Percentiles rank a stretch among this genome's conserved stretches.
Evolutionary conservation across 1,139 yeast species (phyloP).

Genomic region (Saccharomyces hybrid): DNA sequence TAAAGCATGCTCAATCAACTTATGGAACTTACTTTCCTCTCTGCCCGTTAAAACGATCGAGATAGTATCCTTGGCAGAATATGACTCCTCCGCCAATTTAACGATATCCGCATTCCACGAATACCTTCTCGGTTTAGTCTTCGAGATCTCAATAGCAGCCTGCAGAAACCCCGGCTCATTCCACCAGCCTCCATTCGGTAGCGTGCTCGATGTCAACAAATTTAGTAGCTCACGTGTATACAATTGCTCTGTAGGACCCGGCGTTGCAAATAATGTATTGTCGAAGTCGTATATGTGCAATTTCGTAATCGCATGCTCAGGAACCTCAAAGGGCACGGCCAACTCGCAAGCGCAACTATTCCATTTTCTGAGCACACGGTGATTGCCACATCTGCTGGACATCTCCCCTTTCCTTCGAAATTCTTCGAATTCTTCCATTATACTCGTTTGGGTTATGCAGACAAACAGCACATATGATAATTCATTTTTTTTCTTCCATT

Average conservation of each 20-base stretch:
- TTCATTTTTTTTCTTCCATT: background rate
- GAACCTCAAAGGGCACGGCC: slow-evolving; percentile 10
- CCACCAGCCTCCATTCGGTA: slow-evolving; percentile 43
- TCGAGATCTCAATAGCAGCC: background rate
- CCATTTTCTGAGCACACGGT: slow-evolving; percentile 18
- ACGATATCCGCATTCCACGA: slow-evolving; percentile 38
- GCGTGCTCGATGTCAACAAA: slow-evolving; percentile 7
- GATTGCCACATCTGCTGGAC: slow-evolving; percentile 3
- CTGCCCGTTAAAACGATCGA: slow-evolving; percentile 40
- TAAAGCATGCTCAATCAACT: slow-evolving; percentile 15
- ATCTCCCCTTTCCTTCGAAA: background rate
- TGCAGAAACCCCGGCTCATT: slow-evolving; percentile 32
- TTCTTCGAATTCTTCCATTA: background rate
- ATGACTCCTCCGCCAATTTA: slow-evolving; percentile 31
- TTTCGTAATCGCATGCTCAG: slow-evolving; percentile 15
- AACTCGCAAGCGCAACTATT: slow-evolving; percentile 19
- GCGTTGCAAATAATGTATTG: slow-evolving; percentile 39
- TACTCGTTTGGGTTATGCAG: background rate
- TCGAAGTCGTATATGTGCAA: slow-evolving; percentile 44
- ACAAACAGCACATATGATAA: background rate
- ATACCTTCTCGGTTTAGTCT: background rate
- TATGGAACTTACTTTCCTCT: slow-evolving; percentile 27
- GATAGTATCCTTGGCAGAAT: slow-evolving; percentile 29
- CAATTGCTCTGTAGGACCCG: slow-evolving; percentile 37
- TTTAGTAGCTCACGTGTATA: slow-evolving; percentile 30